Evolutionary conservation across 179 eudicot species (phyloP), one percentile per base, ranked within the genome.

Genomic region (Sideroxylon spinosum): DNA sequence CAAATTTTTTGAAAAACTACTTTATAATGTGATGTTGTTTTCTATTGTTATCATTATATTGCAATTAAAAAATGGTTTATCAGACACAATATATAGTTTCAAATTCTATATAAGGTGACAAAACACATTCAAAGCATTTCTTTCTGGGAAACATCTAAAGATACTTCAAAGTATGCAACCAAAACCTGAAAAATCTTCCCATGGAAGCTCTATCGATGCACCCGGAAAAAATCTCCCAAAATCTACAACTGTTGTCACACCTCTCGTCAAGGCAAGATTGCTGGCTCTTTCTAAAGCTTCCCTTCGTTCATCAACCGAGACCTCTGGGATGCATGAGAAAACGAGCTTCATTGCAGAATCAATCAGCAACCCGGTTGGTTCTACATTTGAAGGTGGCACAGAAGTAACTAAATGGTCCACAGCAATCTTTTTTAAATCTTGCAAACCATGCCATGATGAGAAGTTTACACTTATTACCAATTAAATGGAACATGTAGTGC

Each of bases 161-260:
- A 44, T 17, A 46, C 11, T 55, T 25, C 25, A 73, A 3, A 22
- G 29, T 3, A 13, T 71, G 68, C 76, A 28, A 29, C 50, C 63
- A 57, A 80, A 74, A 95, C 98, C 98, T 93, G 97, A 83, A 81
- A 91, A 89, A 83, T 95, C 99, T 78, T 90, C 86, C 99, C 99
- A 95, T 46, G 97, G 60, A 77, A 76, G 84, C 80, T 93, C 94
- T 23, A 79, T 66, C 37, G 99, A 86, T 76, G 90, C 78, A 62
- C 98, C 97, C 56, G 99, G 97, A 83, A 90, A 69, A 86, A 87
- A 91, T 89, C 98, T 91, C 74, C 99, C 99, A 80, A 95, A 17
- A 87, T 95, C 99, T 76, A 93, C 93, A 49, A 95, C 98, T 64
- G 98, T 88, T 74, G 99, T 93, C 78, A 93, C 99, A 70, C 99